Base-by-base conservation (phyloP, 2,329 filamentous ascomycete genomes). In the Calonectria ilicicola region DNA sequence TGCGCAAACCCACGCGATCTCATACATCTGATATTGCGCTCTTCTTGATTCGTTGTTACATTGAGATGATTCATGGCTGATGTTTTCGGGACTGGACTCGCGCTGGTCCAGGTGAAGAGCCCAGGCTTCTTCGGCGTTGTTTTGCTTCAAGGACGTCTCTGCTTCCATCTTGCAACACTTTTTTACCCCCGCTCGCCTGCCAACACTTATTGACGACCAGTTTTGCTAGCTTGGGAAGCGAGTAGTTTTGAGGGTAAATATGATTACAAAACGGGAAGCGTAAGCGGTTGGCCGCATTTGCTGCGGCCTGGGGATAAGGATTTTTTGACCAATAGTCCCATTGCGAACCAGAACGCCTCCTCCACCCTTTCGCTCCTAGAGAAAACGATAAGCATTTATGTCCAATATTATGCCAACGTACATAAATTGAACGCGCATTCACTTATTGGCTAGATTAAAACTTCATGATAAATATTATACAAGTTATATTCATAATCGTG, bases 1-100 rank as follows among this genome's bases (percentile, higher is more conserved):
- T 0, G 82, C 81, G 49, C 78, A 83, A 0, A 84, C 76, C 82
- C 82, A 84, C 0, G 80, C 82, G 3, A 84, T 70, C 0, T 79
- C 81, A 35, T 65, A 65, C 2, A 6, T n/a, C 12, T 56, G 3
- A 15, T 35, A n/a, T 27, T 7, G 3, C 5, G 27, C 3, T 9
- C 9, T n/a, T 7, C 7, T 35, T 19, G 51, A 21, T 19, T n/a
- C 3, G n/a, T n/a, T 14, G 1, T 14, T 5, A 1, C 10, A 3
- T 4, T 35, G 17, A 35, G 51, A 56, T n/a, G 12, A 12, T 14
- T 17, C 19, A 32, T 14, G 10, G 19, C 3, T 7, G 17, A 8
- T 27, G 5, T 35, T 8, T 19, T 21, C 29, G n/a, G 1, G 19
- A 51, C 14, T 2, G 17, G 8, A 9, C 5, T 27, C 19, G 47